Evolutionary conservation across 1,284 basidiomycete species (phyloP), one percentile per base, ranked within the genome.

Genomic region (Sphagnurus paluster): DNA sequence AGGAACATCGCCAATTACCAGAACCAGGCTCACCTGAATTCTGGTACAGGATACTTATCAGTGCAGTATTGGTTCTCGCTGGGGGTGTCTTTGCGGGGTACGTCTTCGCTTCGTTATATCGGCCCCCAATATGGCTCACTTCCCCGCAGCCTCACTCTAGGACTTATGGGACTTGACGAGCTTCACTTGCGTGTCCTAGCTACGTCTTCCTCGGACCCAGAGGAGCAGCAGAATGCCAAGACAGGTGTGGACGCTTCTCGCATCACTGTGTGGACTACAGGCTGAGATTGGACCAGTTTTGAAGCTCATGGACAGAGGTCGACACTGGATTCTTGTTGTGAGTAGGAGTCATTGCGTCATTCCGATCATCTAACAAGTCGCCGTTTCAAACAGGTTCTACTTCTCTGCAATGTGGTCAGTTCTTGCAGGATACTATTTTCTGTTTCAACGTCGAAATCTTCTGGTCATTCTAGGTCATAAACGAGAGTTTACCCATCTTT

Each of bases 291-390:
- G 4, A 44, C 0, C 52, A 87, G 92, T 95, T 1, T 66, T 93
- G 32, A 72, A 69, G n/a, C 73, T 98, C 2, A 81, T 98, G 66
- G 72, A 71, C 41, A 85, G 79, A 58, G 92, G 94, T 0, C 78
- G 93, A 9, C 95, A 98, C 67, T 98, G 95, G 94, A 93, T 98
- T 9, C 78, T 98, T 16, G 93, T 96, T 39, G 89, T 91, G 61
- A 51, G 84, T 76, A 16, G 41, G 19, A 48, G 23, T 23, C 23
- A 14, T 24, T 17, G 30, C 24, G 16, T 48, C 13, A 34, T 34
- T 32, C 46, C 20, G 4, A 23, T 20, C 20, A 16, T 6, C 30
- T 19, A 10, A 16, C 17, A 3, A 33, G 9, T 30, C 25, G 13
- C 28, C 14, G n/a, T 32, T n/a, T n/a, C n/a, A n/a, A 0, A 20